phyloP scores from a whole-genome alignment of 2,329 filamentous ascomycete genomes.

The Penicillium sp. region DNA sequence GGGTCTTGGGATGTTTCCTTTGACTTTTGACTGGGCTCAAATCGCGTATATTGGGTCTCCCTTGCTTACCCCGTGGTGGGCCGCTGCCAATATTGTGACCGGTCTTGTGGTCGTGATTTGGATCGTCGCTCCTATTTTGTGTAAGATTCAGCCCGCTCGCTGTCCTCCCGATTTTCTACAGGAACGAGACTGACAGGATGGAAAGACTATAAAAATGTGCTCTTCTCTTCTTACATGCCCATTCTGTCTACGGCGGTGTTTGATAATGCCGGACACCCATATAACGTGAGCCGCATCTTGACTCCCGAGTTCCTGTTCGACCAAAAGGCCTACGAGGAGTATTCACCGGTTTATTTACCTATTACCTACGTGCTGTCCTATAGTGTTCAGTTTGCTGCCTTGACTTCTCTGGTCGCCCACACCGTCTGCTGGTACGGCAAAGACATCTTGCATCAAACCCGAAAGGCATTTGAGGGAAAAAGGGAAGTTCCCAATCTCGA shows the following conservation, averaged over 20 bases:
- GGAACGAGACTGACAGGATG: slow-evolving; percentile 10
- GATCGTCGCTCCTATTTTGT: slow-evolving; percentile 72
- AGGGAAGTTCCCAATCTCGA: slow-evolving; percentile 46
- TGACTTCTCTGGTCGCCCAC: slow-evolving; percentile 74
- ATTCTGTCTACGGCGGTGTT: slow-evolving; percentile 81
- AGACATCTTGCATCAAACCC: slow-evolving; percentile 75
- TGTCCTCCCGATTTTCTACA: background rate
- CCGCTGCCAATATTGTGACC: slow-evolving; percentile 75
- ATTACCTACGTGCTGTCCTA: slow-evolving; percentile 86
- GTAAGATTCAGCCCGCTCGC: slow-evolving; percentile 28
- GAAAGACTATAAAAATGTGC: slow-evolving; percentile 65
- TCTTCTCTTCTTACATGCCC: slow-evolving; percentile 79
- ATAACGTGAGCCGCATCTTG: slow-evolving; percentile 75
- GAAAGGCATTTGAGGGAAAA: slow-evolving; percentile 61
- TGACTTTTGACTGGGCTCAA: slow-evolving; percentile 90
- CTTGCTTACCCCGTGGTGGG: slow-evolving; percentile 78
- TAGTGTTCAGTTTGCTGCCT: slow-evolving; percentile 75
- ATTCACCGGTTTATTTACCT: slow-evolving; percentile 77
- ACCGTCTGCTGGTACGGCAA: slow-evolving; percentile 78
- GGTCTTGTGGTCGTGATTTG: slow-evolving; percentile 79
- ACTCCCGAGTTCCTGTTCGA: slow-evolving; percentile 75
- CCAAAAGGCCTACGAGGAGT: slow-evolving; percentile 67
- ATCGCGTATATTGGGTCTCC: slow-evolving; percentile 83
- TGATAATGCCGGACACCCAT: slow-evolving; percentile 74
- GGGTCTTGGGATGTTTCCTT: slow-evolving; percentile 72